Evolutionary conservation across 441 rosid species (phyloP), one percentile per base, ranked within the genome.

Genomic region (Aleurites moluccanus): DNA sequence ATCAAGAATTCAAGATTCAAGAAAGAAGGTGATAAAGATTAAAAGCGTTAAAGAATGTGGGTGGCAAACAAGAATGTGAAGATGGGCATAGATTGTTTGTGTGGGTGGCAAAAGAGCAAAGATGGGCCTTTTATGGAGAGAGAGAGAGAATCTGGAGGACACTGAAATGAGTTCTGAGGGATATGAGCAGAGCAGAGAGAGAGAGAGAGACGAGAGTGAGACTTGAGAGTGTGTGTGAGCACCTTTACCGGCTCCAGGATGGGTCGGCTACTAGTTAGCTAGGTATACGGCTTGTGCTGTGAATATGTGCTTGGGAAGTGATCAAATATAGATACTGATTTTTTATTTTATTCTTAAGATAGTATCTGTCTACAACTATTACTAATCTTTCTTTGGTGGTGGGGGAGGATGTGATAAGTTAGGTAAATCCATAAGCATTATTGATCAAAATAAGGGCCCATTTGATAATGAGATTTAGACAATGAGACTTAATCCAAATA

Each of bases 191-290:
- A 60, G 71, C n/a, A 50, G 10, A 38, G 28, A 25, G 28, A 28
- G 18, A 75, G 74, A 70, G 80, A 57, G 64, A 45, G 67, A 72
- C 76, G n/a, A n/a, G n/a, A n/a, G n/a, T n/a, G n/a, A n/a, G n/a
- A n/a, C n/a, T n/a, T n/a, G n/a, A n/a, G n/a, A n/a, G n/a, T 15
- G 71, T 78, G 88, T 35, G 4, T 38, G 40, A 6, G 40, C 73
- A 73, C 79, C 81, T 83, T 87, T 77, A 69, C 88, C 80, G 86
- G 86, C 84, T 85, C 76, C 75, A 70, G 78, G 57, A 25, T 40
- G 42, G 72, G 72, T 40, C 33, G 73, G 42, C 83, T 73, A 73
- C 33, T 27, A 23, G 13, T 44, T 42, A 70, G 80, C 76, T 81
- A 79, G 79, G 78, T 71, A 27, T 72, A 83, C 77, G 77, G 82